Base-by-base conservation (phyloP, 2,329 filamentous ascomycete genomes). In the Aspergillus brunneoviolaceus region DNA sequence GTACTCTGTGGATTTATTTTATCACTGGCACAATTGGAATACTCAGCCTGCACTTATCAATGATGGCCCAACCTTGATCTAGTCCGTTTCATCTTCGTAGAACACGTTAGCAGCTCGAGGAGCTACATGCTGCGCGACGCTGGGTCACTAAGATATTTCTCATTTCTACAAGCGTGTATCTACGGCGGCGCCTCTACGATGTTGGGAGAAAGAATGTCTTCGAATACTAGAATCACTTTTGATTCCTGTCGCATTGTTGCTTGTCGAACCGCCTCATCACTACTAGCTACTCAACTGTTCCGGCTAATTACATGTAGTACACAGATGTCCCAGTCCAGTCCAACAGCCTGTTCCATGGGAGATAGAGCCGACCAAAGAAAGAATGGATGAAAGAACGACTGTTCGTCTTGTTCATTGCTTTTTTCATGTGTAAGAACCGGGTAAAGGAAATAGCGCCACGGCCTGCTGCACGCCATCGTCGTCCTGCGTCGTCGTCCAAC, bases 231-330 rank as follows among this genome's bases (percentile, higher is more conserved):
- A 65, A 60, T 59, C 59, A 64, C 60, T 64, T 63, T 61, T 62
- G 55, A 53, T 57, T 57, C 62, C 58, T 59, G 51, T 60, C 57
- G 47, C 59, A 42, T 54, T 39, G 31, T 25, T 55, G 27, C 29
- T 45, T 53, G 21, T 55, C 58, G 49, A 54, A 45, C 51, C 58
- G 57, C 51, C 53, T 25, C 60, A 50, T 61, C 49, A 57, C 39
- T 16, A 19, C 39, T 45, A 53, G 57, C 62, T 63, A 60, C 60
- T 58, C 62, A 64, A 51, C 65, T 65, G 52, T 61, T 59, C 61
- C 62, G 65, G 63, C 55, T 68, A 70, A 63, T 63, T 71, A 71
- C 61, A 45, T 19, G 39, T 45, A 68, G 63, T 71, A 68, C 67
- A 71, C 55, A 66, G 61, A 67, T 58, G 14, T 45, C 53, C 60